These are phyloP conservation scores for Fusarium sambucinum DNA, from an alignment of 2,329 filamentous ascomycete species.

Conservation along the genomic window DNA sequence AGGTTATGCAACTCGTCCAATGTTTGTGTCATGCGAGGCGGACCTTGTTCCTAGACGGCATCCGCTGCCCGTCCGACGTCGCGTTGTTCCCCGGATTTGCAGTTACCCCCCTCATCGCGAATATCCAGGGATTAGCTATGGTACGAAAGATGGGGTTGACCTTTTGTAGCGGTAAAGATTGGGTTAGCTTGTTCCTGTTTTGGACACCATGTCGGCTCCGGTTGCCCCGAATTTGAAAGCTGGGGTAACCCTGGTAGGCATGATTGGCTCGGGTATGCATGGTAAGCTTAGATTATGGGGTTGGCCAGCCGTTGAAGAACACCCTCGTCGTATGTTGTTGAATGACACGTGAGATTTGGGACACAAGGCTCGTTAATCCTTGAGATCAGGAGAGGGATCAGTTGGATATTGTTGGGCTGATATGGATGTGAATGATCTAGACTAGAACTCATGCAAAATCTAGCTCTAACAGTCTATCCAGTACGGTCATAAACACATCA, in stretches of 20 bases:
- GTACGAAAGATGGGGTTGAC: constrained; percentile 12
- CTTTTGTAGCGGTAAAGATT: constrained; percentile 5
- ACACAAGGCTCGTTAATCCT: not conserved
- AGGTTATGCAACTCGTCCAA: not conserved
- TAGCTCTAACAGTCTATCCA: not conserved
- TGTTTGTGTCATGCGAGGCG: constrained; percentile 5
- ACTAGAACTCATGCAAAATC: not conserved
- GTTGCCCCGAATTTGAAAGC: constrained; percentile 24
- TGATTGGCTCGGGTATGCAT: constrained; percentile 15
- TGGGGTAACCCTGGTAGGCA: constrained; percentile 3
- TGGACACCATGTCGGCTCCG: constrained; percentile 24
- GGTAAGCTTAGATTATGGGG: not conserved
- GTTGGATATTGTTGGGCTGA: not conserved
- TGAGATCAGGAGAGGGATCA: not conserved
- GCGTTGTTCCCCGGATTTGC: constrained; percentile 38
- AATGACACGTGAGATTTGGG: not conserved
- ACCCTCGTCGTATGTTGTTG: not conserved
- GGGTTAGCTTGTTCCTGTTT: constrained; percentile 6
- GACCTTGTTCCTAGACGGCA: constrained; percentile 24
- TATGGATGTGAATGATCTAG: not conserved
- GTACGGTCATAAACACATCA: not conserved
- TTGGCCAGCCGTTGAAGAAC: not conserved
- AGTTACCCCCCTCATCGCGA: not conserved
- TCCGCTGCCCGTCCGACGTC: constrained; percentile 32
- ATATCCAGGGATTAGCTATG: not conserved